phyloP scores from a whole-genome alignment of 2,329 filamentous ascomycete genomes.

The Penicillium sp. region DNA sequence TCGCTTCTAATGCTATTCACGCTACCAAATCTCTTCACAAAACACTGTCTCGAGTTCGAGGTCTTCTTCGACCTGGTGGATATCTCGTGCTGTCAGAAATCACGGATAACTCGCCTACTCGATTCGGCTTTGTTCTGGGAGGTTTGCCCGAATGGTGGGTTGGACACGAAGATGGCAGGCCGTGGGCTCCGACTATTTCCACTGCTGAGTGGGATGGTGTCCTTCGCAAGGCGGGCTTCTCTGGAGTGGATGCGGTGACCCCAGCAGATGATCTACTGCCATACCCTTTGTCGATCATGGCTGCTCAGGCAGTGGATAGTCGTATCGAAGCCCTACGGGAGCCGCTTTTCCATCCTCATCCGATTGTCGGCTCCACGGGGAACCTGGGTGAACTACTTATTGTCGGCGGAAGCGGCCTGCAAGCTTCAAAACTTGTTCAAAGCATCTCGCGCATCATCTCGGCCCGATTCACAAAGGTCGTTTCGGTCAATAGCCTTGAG shows the following conservation, averaged over 20 bases:
- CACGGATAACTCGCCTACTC: background rate
- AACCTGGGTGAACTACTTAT: background rate
- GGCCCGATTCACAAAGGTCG: no score
- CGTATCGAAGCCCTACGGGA: conserved; percentile 14
- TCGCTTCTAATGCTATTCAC: conserved; percentile 44
- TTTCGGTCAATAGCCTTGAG: no score
- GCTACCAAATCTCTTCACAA: conserved; percentile 31
- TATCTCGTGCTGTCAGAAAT: conserved; percentile 44
- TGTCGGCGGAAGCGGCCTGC: no score
- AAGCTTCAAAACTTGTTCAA: no score
- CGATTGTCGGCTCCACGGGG: background rate
- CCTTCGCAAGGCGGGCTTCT: conserved; percentile 2
- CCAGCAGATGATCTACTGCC: background rate
- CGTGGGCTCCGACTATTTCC: background rate
- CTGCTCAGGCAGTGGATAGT: conserved; percentile 28
- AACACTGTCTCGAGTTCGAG: conserved; percentile 31
- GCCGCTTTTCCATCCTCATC: conserved; percentile 9
- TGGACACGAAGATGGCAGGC: background rate
- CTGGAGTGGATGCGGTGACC: conserved; percentile 2
- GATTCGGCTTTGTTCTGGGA: background rate
- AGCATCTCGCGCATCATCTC: no score
- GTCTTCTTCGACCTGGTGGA: conserved; percentile 45
- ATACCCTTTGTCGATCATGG: conserved; percentile 14
- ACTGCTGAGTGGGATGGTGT: conserved; percentile 1
- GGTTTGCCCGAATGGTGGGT: conserved; percentile 4